Conservation (phyloP, 805 yeast genomes). For the Isabelozyma rhagii region DNA sequence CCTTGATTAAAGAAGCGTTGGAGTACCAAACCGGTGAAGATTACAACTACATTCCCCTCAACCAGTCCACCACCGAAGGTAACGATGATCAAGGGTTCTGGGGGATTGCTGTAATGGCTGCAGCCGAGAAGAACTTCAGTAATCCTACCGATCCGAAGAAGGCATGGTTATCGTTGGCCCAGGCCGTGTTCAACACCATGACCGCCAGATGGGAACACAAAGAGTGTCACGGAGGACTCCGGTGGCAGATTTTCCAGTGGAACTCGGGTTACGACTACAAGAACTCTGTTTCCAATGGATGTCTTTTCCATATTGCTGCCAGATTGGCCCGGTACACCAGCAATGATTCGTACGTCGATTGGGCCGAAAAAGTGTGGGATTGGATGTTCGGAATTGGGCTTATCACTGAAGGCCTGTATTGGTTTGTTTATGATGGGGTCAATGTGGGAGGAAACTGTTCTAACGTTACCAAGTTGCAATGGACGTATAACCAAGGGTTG, state of each 20-base stretch:
- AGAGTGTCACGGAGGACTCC: constrained; percentile 40
- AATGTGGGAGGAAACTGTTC: constrained; percentile 59
- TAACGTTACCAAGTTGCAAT: constrained; percentile 54
- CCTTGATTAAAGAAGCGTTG: constrained; percentile 57
- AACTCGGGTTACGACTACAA: constrained; percentile 45
- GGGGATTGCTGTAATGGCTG: constrained; percentile 91
- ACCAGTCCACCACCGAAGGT: constrained; percentile 91
- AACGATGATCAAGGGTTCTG: constrained; percentile 98
- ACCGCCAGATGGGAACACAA: constrained; percentile 40
- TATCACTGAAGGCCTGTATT: constrained; percentile 41
- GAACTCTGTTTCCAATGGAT: constrained; percentile 44
- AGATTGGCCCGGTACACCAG: constrained; percentile 42
- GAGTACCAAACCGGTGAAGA: constrained; percentile 63
- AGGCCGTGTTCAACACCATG: constrained; percentile 45
- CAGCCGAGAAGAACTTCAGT: constrained; percentile 84
- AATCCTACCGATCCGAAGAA: constrained; percentile 39
- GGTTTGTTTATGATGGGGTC: constrained; percentile 77
- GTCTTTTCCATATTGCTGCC: constrained; percentile 43
- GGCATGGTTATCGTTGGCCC: constrained; percentile 40
- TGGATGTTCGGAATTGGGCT: constrained; percentile 44
- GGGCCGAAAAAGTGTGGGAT: constrained; percentile 43
- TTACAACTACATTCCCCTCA: constrained; percentile 79
- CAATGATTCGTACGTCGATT: constrained; percentile 36
- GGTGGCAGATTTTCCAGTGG: constrained; percentile 51
- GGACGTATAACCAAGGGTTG: constrained; percentile 88